Conservation (phyloP, 1,284 basidiomycete species). For the Anthracocystis setariae region DNA sequence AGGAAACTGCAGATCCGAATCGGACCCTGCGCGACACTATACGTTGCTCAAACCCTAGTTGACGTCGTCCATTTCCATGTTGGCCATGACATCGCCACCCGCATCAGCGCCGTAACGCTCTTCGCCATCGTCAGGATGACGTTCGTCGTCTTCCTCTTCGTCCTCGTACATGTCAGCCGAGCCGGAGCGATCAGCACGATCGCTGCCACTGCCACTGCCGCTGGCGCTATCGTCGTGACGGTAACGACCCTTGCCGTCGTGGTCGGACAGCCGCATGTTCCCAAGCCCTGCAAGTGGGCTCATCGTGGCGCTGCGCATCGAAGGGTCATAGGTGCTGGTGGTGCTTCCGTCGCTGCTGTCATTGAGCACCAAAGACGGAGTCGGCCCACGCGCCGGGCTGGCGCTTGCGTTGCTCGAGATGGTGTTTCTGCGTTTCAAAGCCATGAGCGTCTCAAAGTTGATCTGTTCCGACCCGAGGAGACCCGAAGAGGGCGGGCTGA, state of each 20-base stretch:
- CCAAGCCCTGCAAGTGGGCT: constrained; percentile 48
- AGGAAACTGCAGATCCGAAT: not conserved
- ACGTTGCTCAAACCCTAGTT: constrained; percentile 13
- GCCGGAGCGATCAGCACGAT: constrained; percentile 40
- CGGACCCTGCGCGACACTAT: too few relatives aligned
- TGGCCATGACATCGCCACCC: constrained; percentile 63
- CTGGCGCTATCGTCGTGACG: constrained; percentile 44
- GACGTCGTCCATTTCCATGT: constrained; percentile 67
- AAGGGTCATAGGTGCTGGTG: constrained; percentile 43
- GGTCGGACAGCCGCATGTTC: constrained; percentile 39
- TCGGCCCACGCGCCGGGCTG: constrained; percentile 42
- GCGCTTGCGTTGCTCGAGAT: constrained; percentile 39
- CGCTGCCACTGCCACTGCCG: constrained; percentile 37
- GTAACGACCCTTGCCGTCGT: constrained; percentile 26
- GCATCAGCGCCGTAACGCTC: constrained; percentile 63
- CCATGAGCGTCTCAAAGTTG: constrained; percentile 68
- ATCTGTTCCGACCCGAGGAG: constrained; percentile 69
- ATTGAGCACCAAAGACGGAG: constrained; percentile 40
- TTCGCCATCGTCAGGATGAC: constrained; percentile 51
- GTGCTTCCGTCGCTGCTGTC: constrained; percentile 52
- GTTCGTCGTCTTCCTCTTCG: constrained; percentile 55
- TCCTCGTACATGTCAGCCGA: constrained; percentile 62
- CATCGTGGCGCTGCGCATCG: constrained; percentile 43
- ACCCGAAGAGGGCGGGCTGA: constrained; percentile 70
- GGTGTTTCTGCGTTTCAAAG: constrained; percentile 53